Conservation (phyloP, 371 early-diverging fungal species). For the Lichtheimia hyalospora region DNA sequence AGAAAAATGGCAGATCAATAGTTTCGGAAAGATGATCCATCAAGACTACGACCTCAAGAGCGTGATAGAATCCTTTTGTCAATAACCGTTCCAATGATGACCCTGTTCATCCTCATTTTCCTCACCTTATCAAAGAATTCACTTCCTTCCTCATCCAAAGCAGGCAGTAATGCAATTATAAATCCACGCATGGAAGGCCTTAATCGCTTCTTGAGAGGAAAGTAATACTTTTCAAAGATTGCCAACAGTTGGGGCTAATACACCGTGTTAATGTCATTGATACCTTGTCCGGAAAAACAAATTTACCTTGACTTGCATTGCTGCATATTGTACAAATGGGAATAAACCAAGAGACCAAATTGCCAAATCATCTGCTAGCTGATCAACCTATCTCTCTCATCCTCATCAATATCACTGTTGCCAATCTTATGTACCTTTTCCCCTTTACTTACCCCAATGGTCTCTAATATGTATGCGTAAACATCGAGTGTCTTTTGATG, state of each 20-base stretch:
- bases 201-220: constrained; percentile 71
- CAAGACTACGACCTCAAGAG: constrained; percentile 60
- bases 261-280: background rate
- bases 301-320: constrained; percentile 79
- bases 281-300: constrained; percentile 1
- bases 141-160: constrained; percentile 89
- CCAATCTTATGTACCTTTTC: background rate
- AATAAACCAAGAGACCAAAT: constrained; percentile 91
- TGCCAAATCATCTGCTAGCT: constrained; percentile 79
- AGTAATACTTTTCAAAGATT: constrained; percentile 73
- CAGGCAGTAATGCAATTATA: constrained; percentile 81
- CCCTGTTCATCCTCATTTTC: background rate
- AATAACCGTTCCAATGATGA: background rate
- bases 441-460: constrained; percentile 67
- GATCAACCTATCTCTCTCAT: constrained; percentile 56
- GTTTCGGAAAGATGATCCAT: constrained; percentile 67
- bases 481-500: constrained; percentile 96
- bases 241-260: constrained; percentile 74
- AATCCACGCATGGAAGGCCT: constrained; percentile 80
- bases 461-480: constrained; percentile 86
- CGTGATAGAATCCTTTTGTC: background rate
- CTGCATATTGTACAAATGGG: constrained; percentile 87
- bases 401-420: background rate
- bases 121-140: constrained; percentile 77
- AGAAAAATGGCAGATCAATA: constrained; percentile 76